Evolutionary conservation across 805 yeast genomes (phyloP), one percentile per base, ranked within the genome.

Genomic region (Cyberlindnera americana): DNA sequence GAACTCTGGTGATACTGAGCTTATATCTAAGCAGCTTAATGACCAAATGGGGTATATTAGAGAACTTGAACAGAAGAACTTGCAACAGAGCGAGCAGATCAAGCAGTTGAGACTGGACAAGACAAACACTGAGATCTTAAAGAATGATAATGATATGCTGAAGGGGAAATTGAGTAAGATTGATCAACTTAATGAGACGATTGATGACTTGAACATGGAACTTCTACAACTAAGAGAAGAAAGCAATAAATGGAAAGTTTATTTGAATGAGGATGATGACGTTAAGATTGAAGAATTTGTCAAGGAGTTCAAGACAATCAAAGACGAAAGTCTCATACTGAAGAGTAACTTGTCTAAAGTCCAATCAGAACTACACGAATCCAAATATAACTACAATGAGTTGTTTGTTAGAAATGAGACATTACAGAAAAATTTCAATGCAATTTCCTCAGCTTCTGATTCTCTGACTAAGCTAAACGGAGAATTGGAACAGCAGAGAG

Each of bases 31-130:
- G 29, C 56, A 65, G 33, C 49, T 72, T 19, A 50, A 57, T 16
- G 69, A 67, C 19, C 81, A 77, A 50, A 49, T 73, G 28, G 56
- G 63, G 19, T 67, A 72, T 46, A 57, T 73, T 31, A 61, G 68
- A 48, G 69, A 66, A 29, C 51, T 73, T 43, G 87, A 81, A 45
- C 64, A 67, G 5, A 71, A 73, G 45, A 73, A 76, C 44, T 62
- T 78, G 37, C 62, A 69, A 7, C 78, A 81, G 52, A 62, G 76
- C 17, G 73, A 69, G 43, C 71, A 76, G 28, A 67, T 82, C 41
- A 70, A 70, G 45, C 62, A 66, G 9, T 61, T 77, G 18, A 73
- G 74, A 45, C 60, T 73, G 44, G 67, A 68, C 43, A 65, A 75
- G 44, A 57, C 60, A 21, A 69, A 73, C 19, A 57, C 61, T 6